Base-by-base conservation (phyloP, 768 basidiomycete species). In the Sutorius australiensis region DNA sequence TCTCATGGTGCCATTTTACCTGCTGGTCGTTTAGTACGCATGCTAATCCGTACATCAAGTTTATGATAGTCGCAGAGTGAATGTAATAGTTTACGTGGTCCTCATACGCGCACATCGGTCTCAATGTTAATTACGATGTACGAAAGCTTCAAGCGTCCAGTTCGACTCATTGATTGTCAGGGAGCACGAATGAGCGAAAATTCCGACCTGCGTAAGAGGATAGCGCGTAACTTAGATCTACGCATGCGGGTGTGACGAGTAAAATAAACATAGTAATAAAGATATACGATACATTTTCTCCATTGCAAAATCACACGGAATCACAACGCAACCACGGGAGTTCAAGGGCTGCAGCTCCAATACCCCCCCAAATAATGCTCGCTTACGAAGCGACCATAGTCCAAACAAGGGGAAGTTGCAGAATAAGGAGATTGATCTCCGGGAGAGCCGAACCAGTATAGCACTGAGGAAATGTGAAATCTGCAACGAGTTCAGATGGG, bases 401-500 rank as follows among this genome's bases (percentile, higher is more conserved):
- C 54, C 54, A 40, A 10, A 45, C 19, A 10, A 16, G 32, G 11
- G 57, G 50, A 28, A 53, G 37, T 32, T 53, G 56, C 36, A 60
- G 12, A 12, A 55, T 43, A 30, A 58, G 48, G 11, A 42, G 42
- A 30, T 60, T 50, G 11, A 55, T 56, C 27, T 41, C 58, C 0
- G 46, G 21, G 3, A 58, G 46, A n/a, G 21, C 1, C 12, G 41
- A 43, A 27, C 17, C 3, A 14, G 3, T 0, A 34, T 30, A 42
- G 6, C 11, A 40, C n/a, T n/a, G 45, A 33, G 31, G 39, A 9
- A 37, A 46, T 10, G 37, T 24, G 6, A 19, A 13, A 19, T 50
- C 6, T 10, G 16, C 30, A 3, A n/a, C 19, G 7, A 48, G 10
- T 24, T 28, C 33, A 10, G 3, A 46, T 3, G 32, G 27, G 14